phyloP scores from a whole-genome alignment of 305 asterid genomes.

The Fraxinus sp. region DNA sequence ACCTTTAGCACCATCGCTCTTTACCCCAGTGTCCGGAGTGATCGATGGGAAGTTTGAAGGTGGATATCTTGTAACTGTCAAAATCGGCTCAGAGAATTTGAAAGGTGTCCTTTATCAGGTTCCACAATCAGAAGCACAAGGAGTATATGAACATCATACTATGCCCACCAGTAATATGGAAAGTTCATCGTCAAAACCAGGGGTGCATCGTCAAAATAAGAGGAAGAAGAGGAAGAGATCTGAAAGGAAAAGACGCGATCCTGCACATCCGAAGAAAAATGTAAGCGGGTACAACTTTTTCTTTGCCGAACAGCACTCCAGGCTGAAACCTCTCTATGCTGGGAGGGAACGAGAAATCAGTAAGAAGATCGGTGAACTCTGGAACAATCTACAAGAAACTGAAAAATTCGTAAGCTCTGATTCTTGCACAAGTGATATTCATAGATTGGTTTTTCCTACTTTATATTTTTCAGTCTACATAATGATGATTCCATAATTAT shows the following conservation, averaged over 20 bases:
- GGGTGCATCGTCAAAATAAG: conserved; percentile 50
- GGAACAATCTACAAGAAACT: conserved; percentile 67
- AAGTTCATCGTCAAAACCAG: conserved; percentile 30
- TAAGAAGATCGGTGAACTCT: conserved; percentile 72
- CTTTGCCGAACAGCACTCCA: conserved; percentile 81
- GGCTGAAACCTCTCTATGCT: conserved; percentile 60
- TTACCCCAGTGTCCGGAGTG: conserved; percentile 57
- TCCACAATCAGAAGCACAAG: conserved; percentile 26
- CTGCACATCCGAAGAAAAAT: conserved; percentile 76
- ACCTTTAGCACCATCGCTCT: conserved; percentile 33
- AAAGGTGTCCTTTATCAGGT: conserved; percentile 77
- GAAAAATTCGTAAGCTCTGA: conserved; percentile 53
- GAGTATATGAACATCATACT: conserved; percentile 21
- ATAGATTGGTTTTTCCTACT: not conserved
- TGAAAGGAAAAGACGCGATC: conserved; percentile 68
- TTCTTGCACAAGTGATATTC: not conserved
- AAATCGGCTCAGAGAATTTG: conserved; percentile 62
- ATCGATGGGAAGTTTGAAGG: conserved; percentile 85
- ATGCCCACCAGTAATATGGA: conserved; percentile 5
- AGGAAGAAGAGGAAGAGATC: conserved; percentile 49
- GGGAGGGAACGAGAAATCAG: conserved; percentile 83
- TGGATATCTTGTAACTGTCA: conserved; percentile 78
- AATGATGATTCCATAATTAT: too few relatives aligned
- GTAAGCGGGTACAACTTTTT: conserved; percentile 85
- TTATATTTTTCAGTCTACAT: not conserved